These are phyloP conservation scores for Kewa caespitosa DNA, from an alignment of 179 eudicot species.

Conservation along the genomic window DNA sequence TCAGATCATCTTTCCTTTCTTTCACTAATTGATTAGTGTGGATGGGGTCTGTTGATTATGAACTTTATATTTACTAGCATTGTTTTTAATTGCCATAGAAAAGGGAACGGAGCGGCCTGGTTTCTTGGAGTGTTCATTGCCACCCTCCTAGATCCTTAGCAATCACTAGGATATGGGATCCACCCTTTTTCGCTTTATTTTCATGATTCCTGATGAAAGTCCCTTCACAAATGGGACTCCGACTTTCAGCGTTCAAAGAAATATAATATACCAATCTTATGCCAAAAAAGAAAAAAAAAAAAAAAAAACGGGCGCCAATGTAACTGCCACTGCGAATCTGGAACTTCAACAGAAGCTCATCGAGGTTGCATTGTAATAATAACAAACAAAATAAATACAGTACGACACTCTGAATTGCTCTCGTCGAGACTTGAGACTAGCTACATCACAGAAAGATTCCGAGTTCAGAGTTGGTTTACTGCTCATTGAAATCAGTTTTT, in stretches of 20 bases:
- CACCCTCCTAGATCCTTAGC: constrained; percentile 14
- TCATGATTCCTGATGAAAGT: neutral
- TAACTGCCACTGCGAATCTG: too few species aligned
- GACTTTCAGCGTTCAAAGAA: too few species aligned
- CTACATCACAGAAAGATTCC: too few species aligned
- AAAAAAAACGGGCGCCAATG: neutral
- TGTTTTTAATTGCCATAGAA: constrained; percentile 17
- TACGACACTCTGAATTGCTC: too few species aligned
- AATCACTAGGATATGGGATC: constrained; percentile 9
- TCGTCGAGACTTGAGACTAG: too few species aligned
- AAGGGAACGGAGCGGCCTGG: constrained; percentile 19
- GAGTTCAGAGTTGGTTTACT: too few species aligned
- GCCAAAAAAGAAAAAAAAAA: neutral
- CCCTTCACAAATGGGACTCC: neutral
- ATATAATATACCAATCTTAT: too few species aligned
- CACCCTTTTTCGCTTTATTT: neutral
- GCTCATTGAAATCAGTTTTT: neutral
- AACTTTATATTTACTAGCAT: constrained; percentile 24
- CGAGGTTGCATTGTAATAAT: too few species aligned
- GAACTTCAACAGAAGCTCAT: too few species aligned
- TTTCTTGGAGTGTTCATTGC: constrained; percentile 16
- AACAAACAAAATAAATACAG: too few species aligned
- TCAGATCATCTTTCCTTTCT: neutral
- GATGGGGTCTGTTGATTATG: constrained; percentile 27
- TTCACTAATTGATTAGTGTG: constrained; percentile 18